phyloP scores from a whole-genome alignment of 2,329 filamentous ascomycete genomes.

The Akanthomyces lecanii region DNA sequence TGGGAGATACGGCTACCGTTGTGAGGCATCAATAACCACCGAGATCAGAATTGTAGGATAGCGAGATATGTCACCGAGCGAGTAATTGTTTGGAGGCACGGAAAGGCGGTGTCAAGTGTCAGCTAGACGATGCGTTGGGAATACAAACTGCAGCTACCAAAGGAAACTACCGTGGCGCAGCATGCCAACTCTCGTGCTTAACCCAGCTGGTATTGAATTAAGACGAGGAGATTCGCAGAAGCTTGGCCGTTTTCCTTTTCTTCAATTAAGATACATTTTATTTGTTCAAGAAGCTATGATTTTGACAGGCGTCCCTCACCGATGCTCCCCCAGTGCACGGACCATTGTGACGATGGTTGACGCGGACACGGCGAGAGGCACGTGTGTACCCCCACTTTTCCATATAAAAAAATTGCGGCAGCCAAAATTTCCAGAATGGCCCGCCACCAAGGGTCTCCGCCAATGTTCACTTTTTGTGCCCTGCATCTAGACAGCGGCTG shows the following conservation, averaged over 20 bases:
- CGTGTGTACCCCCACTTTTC: constrained; percentile 28
- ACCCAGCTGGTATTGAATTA: background rate
- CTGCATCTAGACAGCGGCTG: constrained; percentile 3
- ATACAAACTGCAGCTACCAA: background rate
- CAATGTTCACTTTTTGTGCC: background rate
- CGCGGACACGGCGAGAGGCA: constrained; percentile 21
- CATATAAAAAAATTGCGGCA: constrained; percentile 18
- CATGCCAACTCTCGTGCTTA: background rate
- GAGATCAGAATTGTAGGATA: background rate
- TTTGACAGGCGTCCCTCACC: background rate
- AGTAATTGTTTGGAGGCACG: background rate
- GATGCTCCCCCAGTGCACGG: constrained; percentile 6
- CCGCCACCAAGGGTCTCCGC: background rate
- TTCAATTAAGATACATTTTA: too few species aligned
- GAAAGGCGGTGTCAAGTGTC: too few species aligned
- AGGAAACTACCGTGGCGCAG: background rate
- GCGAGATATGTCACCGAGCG: background rate
- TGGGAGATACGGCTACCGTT: background rate
- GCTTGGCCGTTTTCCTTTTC: too few species aligned
- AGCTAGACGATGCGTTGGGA: background rate
- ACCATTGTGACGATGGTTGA: constrained; percentile 12
- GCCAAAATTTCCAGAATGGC: constrained; percentile 3
- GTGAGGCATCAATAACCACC: background rate
- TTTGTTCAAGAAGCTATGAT: background rate
- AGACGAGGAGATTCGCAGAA: background rate